These are phyloP conservation scores for Penicillium psychrofluorescens DNA, from an alignment of 495 filamentous ascomycete genomes.

Conservation along the genomic window DNA sequence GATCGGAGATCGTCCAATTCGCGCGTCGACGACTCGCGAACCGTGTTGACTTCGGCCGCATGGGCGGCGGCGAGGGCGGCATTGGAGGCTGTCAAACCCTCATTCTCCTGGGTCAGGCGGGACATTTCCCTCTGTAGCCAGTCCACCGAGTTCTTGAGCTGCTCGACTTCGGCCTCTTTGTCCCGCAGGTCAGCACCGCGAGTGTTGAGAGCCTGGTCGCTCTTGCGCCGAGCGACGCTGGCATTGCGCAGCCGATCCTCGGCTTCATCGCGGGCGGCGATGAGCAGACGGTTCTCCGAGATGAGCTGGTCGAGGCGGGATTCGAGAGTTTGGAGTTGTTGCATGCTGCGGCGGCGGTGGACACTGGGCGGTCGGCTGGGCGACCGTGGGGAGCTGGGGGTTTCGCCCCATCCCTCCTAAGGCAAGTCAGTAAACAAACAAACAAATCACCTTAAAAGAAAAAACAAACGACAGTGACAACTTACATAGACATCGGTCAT, in stretches of 20 bases:
- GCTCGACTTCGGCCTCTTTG: constrained; percentile 71
- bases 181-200: constrained; percentile 49
- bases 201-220: constrained; percentile 48
- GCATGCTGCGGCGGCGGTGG: constrained; percentile 92
- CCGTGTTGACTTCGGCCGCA: constrained; percentile 53
- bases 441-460: constrained; percentile 9
- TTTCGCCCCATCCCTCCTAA: constrained; percentile 93
- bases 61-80: constrained; percentile 56
- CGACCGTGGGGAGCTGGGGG: constrained; percentile 82
- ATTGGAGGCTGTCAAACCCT: constrained; percentile 64
- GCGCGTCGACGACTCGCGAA: constrained; percentile 43
- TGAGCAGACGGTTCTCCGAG: constrained; percentile 71
- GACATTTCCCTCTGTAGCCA: constrained; percentile 72
- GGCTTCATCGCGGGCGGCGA: constrained; percentile 61
- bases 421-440: constrained; percentile 22
- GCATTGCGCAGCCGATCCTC: constrained; percentile 57
- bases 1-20: constrained; percentile 58
- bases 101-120: constrained; percentile 67
- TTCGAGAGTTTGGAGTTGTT: constrained; percentile 77
- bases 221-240: constrained; percentile 42
- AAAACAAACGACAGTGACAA: constrained; percentile 21
- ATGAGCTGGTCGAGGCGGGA: constrained; percentile 67
- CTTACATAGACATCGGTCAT: constrained; percentile 95
- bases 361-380: constrained; percentile 94
- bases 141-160: constrained; percentile 66